phyloP scores from a whole-genome alignment of 2,329 filamentous ascomycete species.

The Talaromyces sp. region DNA sequence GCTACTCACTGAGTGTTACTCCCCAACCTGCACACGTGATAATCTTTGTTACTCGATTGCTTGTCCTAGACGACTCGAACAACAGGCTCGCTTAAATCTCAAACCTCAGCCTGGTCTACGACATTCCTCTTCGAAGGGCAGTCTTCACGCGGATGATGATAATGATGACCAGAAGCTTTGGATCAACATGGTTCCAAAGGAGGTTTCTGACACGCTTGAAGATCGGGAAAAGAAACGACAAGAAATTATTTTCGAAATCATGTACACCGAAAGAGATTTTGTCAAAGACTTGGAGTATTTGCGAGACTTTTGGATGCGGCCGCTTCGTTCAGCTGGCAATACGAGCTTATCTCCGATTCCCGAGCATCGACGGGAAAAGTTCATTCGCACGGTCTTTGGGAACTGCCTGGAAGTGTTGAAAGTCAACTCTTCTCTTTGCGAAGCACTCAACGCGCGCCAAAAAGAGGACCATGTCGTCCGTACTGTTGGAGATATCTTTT shows the following conservation, averaged over 20 bases:
- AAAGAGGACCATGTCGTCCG: conserved; percentile 85
- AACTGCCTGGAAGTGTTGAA: conserved; percentile 93
- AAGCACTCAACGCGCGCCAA: conserved; percentile 83
- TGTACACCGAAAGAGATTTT: conserved; percentile 98
- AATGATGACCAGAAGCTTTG: conserved; percentile 96
- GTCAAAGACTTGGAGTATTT: conserved; percentile 98
- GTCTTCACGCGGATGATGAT: conserved; percentile 80
- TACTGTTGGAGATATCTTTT: conserved; percentile 89
- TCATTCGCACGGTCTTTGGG: conserved; percentile 90
- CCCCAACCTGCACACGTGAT: conserved; percentile 92
- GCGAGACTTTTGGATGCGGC: conserved; percentile 97
- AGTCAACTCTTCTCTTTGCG: conserved; percentile 85
- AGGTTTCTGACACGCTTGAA: conserved; percentile 82
- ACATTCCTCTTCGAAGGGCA: conserved; percentile 65
- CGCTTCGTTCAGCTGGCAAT: conserved; percentile 69
- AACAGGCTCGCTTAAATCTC: conserved; percentile 89
- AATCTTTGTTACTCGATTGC: conserved; percentile 97
- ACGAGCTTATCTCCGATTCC: conserved; percentile 75
- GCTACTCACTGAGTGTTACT: conserved; percentile 93
- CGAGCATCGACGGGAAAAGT: conserved; percentile 78
- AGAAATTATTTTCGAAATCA: conserved; percentile 95
- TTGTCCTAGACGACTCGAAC: conserved; percentile 86
- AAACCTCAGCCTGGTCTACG: conserved; percentile 88
- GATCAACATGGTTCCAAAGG: conserved; percentile 98
- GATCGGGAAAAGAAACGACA: conserved; percentile 96